Conservation (phyloP, 371 early-diverging fungal genomes). For the Saksenaea vasiformis region DNA sequence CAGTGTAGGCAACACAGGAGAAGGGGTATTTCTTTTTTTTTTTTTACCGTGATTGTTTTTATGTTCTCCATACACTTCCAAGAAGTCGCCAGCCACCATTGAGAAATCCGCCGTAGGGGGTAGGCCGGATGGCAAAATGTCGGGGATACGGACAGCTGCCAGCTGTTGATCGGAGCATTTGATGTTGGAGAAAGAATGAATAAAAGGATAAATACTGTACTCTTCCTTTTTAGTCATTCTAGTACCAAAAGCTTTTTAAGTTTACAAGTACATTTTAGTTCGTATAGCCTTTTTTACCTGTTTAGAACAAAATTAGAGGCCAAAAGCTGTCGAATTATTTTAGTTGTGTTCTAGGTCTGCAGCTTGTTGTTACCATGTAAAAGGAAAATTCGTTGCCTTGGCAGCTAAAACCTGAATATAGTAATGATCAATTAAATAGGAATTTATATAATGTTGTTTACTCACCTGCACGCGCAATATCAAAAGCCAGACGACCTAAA, state of each 20-base stretch:
- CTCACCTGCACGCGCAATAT: conserved; percentile 73
- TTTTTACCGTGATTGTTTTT: conserved; percentile 50
- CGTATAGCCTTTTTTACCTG: conserved; percentile 38
- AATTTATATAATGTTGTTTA: neutral
- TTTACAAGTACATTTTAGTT: neutral
- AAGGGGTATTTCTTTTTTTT: neutral
- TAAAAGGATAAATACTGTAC: conserved; percentile 83
- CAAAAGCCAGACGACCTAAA: conserved; percentile 87
- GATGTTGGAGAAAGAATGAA: conserved; percentile 88
- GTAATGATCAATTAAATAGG: neutral
- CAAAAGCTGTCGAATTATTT: conserved; percentile 55
- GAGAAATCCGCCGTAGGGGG: conserved; percentile 81
- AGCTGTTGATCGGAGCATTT: conserved; percentile 62
- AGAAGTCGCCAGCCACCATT: conserved; percentile 96
- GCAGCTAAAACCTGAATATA: conserved; percentile 70
- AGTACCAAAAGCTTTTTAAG: neutral
- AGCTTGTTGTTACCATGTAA: conserved; percentile 57
- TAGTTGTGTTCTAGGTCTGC: neutral
- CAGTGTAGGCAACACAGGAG: neutral
- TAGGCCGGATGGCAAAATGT: conserved; percentile 69
- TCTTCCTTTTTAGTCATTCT: conserved; percentile 35
- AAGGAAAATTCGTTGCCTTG: conserved; percentile 87
- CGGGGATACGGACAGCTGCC: conserved; percentile 75
- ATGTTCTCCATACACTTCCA: conserved; percentile 77
- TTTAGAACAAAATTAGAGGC: conserved; percentile 90